These are phyloP conservation scores for Aspergillus brasiliensis DNA, from an alignment of 2,329 filamentous ascomycete species.

Conservation along the genomic window DNA sequence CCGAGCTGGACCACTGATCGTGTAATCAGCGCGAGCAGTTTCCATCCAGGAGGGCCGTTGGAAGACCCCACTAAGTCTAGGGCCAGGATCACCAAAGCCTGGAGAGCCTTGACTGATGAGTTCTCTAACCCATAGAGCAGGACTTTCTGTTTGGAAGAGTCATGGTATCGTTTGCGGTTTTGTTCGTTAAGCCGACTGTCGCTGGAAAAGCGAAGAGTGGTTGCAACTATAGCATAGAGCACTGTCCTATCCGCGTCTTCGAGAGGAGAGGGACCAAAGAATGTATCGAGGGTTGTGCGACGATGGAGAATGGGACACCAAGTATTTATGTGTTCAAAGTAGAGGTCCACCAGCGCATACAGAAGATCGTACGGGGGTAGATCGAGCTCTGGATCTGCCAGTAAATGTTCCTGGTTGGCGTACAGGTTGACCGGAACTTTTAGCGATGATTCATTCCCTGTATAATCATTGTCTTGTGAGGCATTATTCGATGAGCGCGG, in stretches of 20 bases:
- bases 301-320: conserved; percentile 92
- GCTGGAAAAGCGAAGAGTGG: conserved; percentile 79
- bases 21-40: conserved; percentile 84
- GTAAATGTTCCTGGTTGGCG: conserved; percentile 50
- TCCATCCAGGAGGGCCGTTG: conserved; percentile 91
- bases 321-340: conserved; percentile 78
- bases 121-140: conserved; percentile 86
- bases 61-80: conserved; percentile 82
- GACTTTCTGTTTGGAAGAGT: conserved; percentile 81
- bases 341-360: conserved; percentile 72
- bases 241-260: conserved; percentile 82
- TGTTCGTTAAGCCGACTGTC: conserved; percentile 74
- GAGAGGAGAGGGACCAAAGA: conserved; percentile 75
- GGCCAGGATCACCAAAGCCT: conserved; percentile 83
- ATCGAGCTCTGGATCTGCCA: conserved; percentile 61
- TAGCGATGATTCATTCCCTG: conserved; percentile 53
- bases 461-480: conserved; percentile 35
- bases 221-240: conserved; percentile 85
- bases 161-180: conserved; percentile 73
- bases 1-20: conserved; percentile 87
- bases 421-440: conserved; percentile 62
- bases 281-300: conserved; percentile 74
- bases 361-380: conserved; percentile 74
- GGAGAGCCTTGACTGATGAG: conserved; percentile 82
- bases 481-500: conserved; percentile 27